These are phyloP conservation scores for Phaseolus coccineus DNA, from an alignment of 331 rosid species.

Conservation along the genomic window DNA sequence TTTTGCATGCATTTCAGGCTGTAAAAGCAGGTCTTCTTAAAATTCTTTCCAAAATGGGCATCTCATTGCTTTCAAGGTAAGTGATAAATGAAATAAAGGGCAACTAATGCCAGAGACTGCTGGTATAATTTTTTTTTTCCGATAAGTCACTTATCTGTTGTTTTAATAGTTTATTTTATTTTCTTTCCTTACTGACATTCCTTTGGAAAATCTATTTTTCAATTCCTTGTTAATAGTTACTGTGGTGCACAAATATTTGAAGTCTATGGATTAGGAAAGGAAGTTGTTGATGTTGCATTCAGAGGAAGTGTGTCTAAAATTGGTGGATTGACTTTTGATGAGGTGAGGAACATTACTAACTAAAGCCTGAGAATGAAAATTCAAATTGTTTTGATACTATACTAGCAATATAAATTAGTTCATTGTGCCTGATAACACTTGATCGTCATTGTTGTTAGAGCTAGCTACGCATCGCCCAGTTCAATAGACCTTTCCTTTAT, in stretches of 20 bases:
- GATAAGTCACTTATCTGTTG: conserved; percentile 25
- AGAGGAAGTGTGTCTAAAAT: conserved; percentile 89
- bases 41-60: conserved; percentile 99
- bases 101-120: not conserved
- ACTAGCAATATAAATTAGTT: conserved; percentile 22
- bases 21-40: conserved; percentile 96
- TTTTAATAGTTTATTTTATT: conserved; percentile 14
- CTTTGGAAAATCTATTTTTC: conserved; percentile 44
- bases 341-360: conserved; percentile 63
- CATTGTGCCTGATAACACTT: not conserved
- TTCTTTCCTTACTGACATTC: conserved; percentile 26
- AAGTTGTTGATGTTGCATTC: conserved; percentile 90
- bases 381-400: conserved; percentile 20
- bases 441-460: not conserved
- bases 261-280: conserved; percentile 91
- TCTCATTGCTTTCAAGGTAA: conserved; percentile 97
- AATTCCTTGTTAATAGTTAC: conserved; percentile 66
- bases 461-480: not conserved
- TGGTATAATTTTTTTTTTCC: not conserved
- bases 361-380: conserved; percentile 39
- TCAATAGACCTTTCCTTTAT: not conserved
- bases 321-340: conserved; percentile 98
- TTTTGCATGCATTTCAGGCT: conserved; percentile 68
- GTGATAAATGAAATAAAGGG: conserved; percentile 19
- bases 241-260: conserved; percentile 99